These are phyloP conservation scores for Physaria fendleri DNA, from an alignment of 345 rosid genomes.

Conservation along the genomic window DNA sequence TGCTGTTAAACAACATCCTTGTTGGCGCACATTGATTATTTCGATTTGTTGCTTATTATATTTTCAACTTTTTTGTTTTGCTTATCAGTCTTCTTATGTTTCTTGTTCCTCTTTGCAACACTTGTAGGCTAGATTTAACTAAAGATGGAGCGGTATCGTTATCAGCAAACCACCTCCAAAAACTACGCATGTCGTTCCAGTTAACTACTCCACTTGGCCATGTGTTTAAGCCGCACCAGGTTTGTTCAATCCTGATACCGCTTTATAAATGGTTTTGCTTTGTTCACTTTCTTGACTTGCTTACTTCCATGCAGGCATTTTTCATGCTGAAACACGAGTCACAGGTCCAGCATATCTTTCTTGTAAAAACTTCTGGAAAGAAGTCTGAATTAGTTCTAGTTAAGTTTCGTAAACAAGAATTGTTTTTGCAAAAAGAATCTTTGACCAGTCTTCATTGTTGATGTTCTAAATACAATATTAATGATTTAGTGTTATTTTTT, in stretches of 20 bases:
- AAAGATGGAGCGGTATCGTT: constrained; percentile 53
- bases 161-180: constrained; percentile 95
- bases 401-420: constrained; percentile 32
- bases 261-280: background rate
- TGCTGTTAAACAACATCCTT: background rate
- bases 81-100: constrained; percentile 4
- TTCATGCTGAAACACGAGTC: constrained; percentile 84
- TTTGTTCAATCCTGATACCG: constrained; percentile 21
- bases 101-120: background rate
- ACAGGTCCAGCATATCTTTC: constrained; percentile 75
- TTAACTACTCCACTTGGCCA: constrained; percentile 61
- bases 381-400: constrained; percentile 77
- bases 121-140: constrained; percentile 80
- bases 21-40: background rate
- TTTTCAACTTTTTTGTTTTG: background rate
- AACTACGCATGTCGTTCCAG: constrained; percentile 66
- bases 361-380: constrained; percentile 67
- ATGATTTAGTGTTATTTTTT: background rate
- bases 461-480: background rate
- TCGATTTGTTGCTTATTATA: background rate
- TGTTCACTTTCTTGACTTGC: constrained; percentile 21
- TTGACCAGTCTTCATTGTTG: background rate
- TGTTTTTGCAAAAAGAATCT: background rate
- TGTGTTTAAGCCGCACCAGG: constrained; percentile 95
- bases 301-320: constrained; percentile 63